Conservation (phyloP, 352 stramenopile species). For the Achlya hypogyna region DNA sequence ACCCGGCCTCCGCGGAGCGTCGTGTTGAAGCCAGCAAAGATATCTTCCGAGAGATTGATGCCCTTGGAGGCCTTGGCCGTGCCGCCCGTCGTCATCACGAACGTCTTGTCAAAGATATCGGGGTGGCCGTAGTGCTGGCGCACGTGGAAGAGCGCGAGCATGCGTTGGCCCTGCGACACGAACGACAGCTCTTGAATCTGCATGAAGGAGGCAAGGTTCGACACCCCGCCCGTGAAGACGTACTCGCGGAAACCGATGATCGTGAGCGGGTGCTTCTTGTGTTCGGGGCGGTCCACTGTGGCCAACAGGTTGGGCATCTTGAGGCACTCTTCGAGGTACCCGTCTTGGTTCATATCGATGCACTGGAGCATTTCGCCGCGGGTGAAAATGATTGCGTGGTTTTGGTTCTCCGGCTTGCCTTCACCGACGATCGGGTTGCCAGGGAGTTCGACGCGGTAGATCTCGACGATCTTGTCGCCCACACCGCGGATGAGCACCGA, state of each 20-base stretch:
- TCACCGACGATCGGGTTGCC: conserved; percentile 19
- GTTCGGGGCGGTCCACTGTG: conserved; percentile 1
- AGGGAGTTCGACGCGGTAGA: conserved; percentile 18
- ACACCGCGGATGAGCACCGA: conserved; percentile 14
- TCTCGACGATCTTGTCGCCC: conserved; percentile 7
- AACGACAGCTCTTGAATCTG: conserved; percentile 16
- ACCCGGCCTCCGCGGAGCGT: conserved; percentile 15
- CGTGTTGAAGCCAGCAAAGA: conserved; percentile 20
- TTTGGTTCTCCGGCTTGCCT: conserved; percentile 21
- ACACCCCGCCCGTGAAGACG: conserved; percentile 14
- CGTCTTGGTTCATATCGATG: conserved; percentile 22
- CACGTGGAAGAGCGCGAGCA: conserved; percentile 13
- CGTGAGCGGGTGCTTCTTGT: conserved; percentile 17
- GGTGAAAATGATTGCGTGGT: conserved; percentile 22
- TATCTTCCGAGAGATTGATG: conserved; percentile 23
- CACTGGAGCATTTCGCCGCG: conserved; percentile 19
- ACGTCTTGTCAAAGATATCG: conserved; percentile 20
- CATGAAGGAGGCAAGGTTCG: conserved; percentile 19
- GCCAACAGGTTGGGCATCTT: conserved; percentile 21
- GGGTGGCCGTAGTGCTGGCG: conserved; percentile 21
- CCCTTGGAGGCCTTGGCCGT: conserved; percentile 20
- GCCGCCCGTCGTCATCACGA: conserved; percentile 13
- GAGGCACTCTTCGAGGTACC: conserved; percentile 18
- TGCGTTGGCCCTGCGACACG: conserved; percentile 14
- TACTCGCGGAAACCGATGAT: conserved; percentile 19